phyloP scores from a whole-genome alignment of 1,284 basidiomycete species.

The Ustilago tritici region DNA sequence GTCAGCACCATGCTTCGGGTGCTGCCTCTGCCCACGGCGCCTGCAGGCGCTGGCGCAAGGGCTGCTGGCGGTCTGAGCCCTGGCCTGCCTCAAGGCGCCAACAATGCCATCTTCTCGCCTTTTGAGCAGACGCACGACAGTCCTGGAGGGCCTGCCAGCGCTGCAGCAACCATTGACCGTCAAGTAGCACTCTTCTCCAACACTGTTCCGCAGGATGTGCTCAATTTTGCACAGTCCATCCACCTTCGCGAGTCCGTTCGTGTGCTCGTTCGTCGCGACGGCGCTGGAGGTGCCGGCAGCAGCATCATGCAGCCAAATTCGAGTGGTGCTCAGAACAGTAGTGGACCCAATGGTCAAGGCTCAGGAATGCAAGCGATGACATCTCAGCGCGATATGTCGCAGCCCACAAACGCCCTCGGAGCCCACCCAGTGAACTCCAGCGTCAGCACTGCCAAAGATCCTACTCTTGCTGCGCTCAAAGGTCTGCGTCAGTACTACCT shows the following conservation, averaged over 20 bases:
- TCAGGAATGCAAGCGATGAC: slow-evolving; percentile 19
- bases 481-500: slow-evolving; percentile 65
- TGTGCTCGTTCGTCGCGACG: slow-evolving; percentile 94
- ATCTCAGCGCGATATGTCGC: slow-evolving; percentile 77
- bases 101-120: slow-evolving; percentile 29
- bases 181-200: slow-evolving; percentile 97
- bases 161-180: slow-evolving; percentile 76
- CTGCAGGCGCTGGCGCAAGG: slow-evolving; percentile 8
- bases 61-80: slow-evolving; percentile 29
- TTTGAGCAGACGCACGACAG: slow-evolving; percentile 73
- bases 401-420: slow-evolving; percentile 58
- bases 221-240: slow-evolving; percentile 86
- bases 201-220: slow-evolving; percentile 90
- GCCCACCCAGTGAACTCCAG: slow-evolving; percentile 54
- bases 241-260: slow-evolving; percentile 93
- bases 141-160: slow-evolving; percentile 51
- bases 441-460: slow-evolving; percentile 48
- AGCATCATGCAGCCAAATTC: slow-evolving; percentile 16
- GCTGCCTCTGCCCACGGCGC: slow-evolving; percentile 77
- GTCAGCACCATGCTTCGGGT: slow-evolving; percentile 91
- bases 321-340: slow-evolving; percentile 8
- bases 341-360: slow-evolving; percentile 16
- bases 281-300: slow-evolving; percentile 25
- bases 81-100: slow-evolving; percentile 27
- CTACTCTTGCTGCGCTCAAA: slow-evolving; percentile 47